Conservation (phyloP, 345 rosid genomes). For the Salix arbutifolia region DNA sequence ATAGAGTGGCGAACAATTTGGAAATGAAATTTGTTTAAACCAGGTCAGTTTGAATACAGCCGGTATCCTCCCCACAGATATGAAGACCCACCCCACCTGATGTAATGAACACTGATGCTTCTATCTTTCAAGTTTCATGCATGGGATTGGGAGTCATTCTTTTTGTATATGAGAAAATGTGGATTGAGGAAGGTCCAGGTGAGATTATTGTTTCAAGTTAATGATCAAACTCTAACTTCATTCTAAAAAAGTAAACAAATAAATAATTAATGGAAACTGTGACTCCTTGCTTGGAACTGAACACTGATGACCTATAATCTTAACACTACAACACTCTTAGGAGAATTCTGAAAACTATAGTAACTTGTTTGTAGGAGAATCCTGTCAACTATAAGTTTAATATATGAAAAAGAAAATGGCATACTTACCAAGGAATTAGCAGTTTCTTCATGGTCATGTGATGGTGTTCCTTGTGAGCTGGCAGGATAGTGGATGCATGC, state of each 20-base stretch:
- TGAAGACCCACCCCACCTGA: too few relatives aligned
- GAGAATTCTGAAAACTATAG: not conserved
- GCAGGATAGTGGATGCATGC: constrained; percentile 31
- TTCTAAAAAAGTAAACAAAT: not conserved
- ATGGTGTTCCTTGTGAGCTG: constrained; percentile 49
- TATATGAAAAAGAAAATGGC: not conserved
- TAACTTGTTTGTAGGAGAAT: not conserved
- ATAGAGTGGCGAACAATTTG: too few relatives aligned
- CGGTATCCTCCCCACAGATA: too few relatives aligned
- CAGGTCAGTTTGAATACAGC: too few relatives aligned
- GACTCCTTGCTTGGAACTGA: not conserved
- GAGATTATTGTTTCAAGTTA: too few relatives aligned
- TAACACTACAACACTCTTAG: not conserved
- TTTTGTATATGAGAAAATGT: too few relatives aligned
- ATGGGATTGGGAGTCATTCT: too few relatives aligned
- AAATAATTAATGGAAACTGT: not conserved
- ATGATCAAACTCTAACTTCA: not conserved
- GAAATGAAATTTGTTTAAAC: too few relatives aligned
- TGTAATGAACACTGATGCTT: too few relatives aligned
- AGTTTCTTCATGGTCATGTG: constrained; percentile 49
- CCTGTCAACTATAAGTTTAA: not conserved
- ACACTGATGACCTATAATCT: not conserved
- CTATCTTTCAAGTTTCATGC: too few relatives aligned
- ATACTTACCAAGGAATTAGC: constrained; percentile 48
- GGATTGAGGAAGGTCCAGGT: too few relatives aligned